Base-by-base conservation (phyloP, 1,284 basidiomycete genomes). In the Ceratobasidium sp. region DNA sequence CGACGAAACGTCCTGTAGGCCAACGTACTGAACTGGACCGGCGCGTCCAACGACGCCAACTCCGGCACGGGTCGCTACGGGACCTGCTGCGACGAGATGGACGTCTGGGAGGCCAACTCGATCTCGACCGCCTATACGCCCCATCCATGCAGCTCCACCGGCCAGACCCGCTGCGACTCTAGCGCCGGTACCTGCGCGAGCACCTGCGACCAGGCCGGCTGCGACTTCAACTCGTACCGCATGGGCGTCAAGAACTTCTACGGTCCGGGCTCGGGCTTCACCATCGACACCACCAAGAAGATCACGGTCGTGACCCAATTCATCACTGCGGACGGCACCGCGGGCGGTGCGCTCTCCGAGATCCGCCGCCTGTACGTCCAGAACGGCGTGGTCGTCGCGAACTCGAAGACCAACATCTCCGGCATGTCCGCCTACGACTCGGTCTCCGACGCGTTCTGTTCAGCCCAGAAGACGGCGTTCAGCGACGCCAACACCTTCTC, bases 221-320 rank as follows among this genome's bases (percentile, higher is more conserved):
- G 85, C 80, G 85, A 86, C 76, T 86, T 85, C 83, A 86, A 86
- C 83, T 83, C 85, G 43, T 87, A 77, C 81, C 84, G 85, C 75
- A 82, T 84, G 83, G 85, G 86, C 53, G 79, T 83, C 80, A 78
- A 78, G 62, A 78, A 76, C 67, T 86, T 85, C 84, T 82, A 83
- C 79, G 85, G 86, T 36, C 74, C 78, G 23, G 84, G 84, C 77
- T 72, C 77, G 76, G 18, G 53, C 53, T 73, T 77, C 76, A 84
- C 81, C 72, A 81, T 86, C 78, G 83, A 86, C 79, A 86, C 85
- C 77, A 82, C 71, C 77, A 76, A 80, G 77, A 81, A 80, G 75
- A 79, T 86, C 81, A 87, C 86, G 64, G 84, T 86, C 76, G 84
- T 87, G 74, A 87, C 86, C 64, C 86, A 87, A 77, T 86, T 87